phyloP scores from a whole-genome alignment of 345 rosid species.

The Lumnitzera littorea region DNA sequence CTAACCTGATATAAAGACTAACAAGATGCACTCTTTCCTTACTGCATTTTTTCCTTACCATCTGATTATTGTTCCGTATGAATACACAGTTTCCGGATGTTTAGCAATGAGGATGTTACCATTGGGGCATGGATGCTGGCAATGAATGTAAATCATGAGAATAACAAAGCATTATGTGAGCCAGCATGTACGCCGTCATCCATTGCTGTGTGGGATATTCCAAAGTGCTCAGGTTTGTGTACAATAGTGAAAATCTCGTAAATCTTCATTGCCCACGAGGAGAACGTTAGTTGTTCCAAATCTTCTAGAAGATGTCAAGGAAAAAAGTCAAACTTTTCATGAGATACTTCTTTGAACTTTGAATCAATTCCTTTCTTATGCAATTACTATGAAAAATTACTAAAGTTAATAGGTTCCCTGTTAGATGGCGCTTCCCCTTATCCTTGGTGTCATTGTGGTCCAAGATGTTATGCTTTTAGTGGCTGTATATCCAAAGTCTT shows the following conservation, averaged over 20 bases:
- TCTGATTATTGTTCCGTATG: constrained; percentile 1
- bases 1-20: too few relatives aligned
- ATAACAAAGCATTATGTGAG: constrained; percentile 54
- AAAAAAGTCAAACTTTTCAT: too few relatives aligned
- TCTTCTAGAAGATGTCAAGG: too few relatives aligned
- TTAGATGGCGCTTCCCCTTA: too few relatives aligned
- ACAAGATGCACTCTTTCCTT: neutral
- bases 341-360: too few relatives aligned
- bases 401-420: too few relatives aligned
- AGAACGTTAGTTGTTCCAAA: too few relatives aligned
- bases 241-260: constrained; percentile 1
- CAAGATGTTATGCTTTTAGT: too few relatives aligned
- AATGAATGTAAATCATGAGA: constrained; percentile 90
- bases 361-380: too few relatives aligned
- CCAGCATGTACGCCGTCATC: constrained; percentile 63
- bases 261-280: neutral
- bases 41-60: neutral
- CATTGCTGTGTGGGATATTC: constrained; percentile 90
- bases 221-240: constrained; percentile 83
- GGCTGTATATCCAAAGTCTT: too few relatives aligned
- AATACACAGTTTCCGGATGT: constrained; percentile 80
- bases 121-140: constrained; percentile 99
- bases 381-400: too few relatives aligned
- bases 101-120: constrained; percentile 92
- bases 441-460: too few relatives aligned